These are phyloP conservation scores for Calcarisporium arbuscula DNA, from an alignment of 2,329 filamentous ascomycete genomes.

Conservation along the genomic window DNA sequence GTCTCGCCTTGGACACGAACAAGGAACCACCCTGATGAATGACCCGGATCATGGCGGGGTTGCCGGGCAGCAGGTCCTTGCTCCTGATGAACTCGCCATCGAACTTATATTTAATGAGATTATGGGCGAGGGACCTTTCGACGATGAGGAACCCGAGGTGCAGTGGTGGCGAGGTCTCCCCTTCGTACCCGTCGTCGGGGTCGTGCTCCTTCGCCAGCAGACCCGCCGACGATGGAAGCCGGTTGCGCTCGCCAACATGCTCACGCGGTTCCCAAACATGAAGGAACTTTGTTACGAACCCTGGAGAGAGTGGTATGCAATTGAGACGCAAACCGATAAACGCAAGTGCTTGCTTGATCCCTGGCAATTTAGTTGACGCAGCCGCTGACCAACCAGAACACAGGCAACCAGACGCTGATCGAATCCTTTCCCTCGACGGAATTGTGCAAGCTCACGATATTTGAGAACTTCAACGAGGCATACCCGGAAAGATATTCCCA, in stretches of 20 bases:
- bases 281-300: conserved; percentile 32
- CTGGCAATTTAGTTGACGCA: conserved; percentile 8
- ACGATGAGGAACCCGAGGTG: conserved; percentile 18
- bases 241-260: conserved; percentile 22
- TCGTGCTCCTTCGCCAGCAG: conserved; percentile 30
- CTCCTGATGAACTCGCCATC: conserved; percentile 13
- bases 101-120: conserved; percentile 20
- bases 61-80: conserved; percentile 15
- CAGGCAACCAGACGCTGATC: conserved; percentile 20
- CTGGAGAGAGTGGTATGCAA: conserved; percentile 25
- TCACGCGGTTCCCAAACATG: conserved; percentile 27
- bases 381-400: conserved; percentile 13
- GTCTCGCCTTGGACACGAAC: conserved; percentile 8
- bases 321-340: conserved; percentile 18
- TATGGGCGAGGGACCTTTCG: conserved; percentile 21
- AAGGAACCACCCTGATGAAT: conserved; percentile 14
- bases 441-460: conserved; percentile 24
- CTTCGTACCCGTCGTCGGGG: conserved; percentile 23
- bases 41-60: conserved; percentile 23
- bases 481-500: conserved; percentile 16
- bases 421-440: conserved; percentile 17
- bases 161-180: conserved; percentile 28
- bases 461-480: conserved; percentile 27
- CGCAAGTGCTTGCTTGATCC: conserved; percentile 17
- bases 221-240: conserved; percentile 29